A percentile compares a stretch with the other conserved stretches of the same genome.
phyloP scores from a whole-genome alignment of 148 eudicot genomes.

The Silene uniflora region DNA sequence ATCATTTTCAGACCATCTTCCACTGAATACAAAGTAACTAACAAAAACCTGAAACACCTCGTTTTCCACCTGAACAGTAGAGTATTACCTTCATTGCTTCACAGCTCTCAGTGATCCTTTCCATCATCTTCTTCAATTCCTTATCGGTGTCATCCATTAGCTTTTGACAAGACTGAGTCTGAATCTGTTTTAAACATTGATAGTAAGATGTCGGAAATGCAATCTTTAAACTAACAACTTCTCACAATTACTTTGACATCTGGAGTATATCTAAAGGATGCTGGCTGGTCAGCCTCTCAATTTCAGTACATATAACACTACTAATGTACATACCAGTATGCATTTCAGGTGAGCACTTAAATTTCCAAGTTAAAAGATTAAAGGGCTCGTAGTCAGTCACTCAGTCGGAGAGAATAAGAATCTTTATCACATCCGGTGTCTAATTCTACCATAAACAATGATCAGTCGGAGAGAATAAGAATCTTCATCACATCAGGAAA shows the following conservation, averaged over 20 bases:
- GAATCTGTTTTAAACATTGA: conserved; percentile 44
- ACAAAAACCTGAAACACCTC: background rate
- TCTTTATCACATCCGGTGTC: too few relatives aligned
- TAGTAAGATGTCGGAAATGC: background rate
- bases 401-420: background rate
- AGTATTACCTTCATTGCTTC: conserved; percentile 67
- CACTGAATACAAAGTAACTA: background rate
- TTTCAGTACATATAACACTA: background rate
- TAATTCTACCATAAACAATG: too few relatives aligned
- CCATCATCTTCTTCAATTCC: conserved; percentile 68
- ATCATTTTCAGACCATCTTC: background rate
- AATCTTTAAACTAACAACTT: conserved; percentile 4
- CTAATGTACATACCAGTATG: background rate
- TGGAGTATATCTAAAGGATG: background rate
- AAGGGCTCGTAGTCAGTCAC: background rate
- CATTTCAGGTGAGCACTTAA: background rate
- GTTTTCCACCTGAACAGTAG: conserved; percentile 7
- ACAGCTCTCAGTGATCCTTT: conserved; percentile 52
- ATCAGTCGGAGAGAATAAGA: background rate
- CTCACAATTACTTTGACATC: background rate
- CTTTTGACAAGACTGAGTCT: conserved; percentile 70
- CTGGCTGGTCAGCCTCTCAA: background rate
- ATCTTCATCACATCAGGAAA: too few relatives aligned
- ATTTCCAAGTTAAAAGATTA: background rate
- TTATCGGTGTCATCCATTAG: conserved; percentile 65